phyloP scores from a whole-genome alignment of 2,329 filamentous ascomycete species.

The Bipolaris zeicola region DNA sequence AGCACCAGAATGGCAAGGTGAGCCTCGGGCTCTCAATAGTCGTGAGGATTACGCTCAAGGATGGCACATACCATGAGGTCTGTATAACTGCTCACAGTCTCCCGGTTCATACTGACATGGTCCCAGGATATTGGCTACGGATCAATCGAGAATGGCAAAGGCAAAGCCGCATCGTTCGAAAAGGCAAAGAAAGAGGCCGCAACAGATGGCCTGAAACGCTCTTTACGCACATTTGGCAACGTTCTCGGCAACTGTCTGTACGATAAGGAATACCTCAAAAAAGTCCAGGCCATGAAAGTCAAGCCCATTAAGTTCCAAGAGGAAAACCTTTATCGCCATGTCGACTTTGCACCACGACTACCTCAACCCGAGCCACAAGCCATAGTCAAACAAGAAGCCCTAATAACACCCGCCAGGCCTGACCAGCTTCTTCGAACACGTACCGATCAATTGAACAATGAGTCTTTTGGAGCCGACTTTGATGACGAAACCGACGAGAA shows the following conservation, averaged over 20 bases:
- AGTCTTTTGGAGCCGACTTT: conserved; percentile 51
- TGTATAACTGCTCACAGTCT: not conserved
- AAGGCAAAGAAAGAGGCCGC: conserved; percentile 99
- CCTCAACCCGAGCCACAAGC: conserved; percentile 41
- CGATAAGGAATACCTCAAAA: conserved; percentile 89
- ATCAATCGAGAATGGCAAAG: conserved; percentile 93
- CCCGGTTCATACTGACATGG: conserved; percentile 11
- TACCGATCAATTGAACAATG: conserved; percentile 41
- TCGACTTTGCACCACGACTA: conserved; percentile 65
- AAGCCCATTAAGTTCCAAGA: conserved; percentile 78
- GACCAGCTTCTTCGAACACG: conserved; percentile 34
- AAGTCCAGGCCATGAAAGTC: conserved; percentile 88
- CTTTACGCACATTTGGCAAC: conserved; percentile 91
- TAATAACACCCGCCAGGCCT: conserved; percentile 29
- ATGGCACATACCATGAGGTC: conserved; percentile 93
- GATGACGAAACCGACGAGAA: conserved; percentile 63
- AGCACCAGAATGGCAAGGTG: conserved; percentile 78
- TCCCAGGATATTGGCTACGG: conserved; percentile 89
- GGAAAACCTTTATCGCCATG: conserved; percentile 79
- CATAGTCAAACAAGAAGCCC: conserved; percentile 36
- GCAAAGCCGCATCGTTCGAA: conserved; percentile 94
- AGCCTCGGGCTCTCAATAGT: conserved; percentile 88
- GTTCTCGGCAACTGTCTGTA: conserved; percentile 98
- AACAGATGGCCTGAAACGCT: conserved; percentile 89
- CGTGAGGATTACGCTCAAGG: conserved; percentile 84